Evolutionary conservation across 768 basidiomycete species (phyloP).

Genomic region (Lanmaoa rubissima): DNA sequence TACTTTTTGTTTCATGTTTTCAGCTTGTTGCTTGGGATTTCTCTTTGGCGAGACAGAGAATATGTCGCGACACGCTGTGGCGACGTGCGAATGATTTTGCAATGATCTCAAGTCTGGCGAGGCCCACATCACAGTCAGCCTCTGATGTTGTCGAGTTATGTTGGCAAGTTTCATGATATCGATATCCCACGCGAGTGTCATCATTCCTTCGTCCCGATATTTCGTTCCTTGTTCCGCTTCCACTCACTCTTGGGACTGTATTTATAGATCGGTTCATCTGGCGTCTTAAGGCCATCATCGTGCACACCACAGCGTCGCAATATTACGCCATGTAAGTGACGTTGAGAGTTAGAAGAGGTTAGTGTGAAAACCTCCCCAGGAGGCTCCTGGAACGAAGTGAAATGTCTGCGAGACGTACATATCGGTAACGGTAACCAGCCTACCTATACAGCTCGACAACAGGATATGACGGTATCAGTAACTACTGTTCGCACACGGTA

Average conservation of each 20-base stretch:
- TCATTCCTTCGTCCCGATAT: not conserved
- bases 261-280: not conserved
- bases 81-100: not conserved
- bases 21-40: not conserved
- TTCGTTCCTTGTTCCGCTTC: not conserved
- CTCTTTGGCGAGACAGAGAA: not conserved
- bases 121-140: not conserved
- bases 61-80: not conserved
- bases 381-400: not conserved
- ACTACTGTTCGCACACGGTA: not conserved
- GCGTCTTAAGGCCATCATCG: not conserved
- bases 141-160: not conserved
- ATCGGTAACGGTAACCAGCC: not conserved
- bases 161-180: no score
- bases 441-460: constrained; percentile 9
- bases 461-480: not conserved
- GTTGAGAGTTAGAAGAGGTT: not conserved
- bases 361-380: not conserved
- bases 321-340: not conserved
- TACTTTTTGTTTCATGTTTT: constrained; percentile 18
- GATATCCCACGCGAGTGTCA: no score
- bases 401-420: not conserved
- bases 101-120: not conserved
- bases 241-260: not conserved
- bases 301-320: not conserved